Conservation (phyloP, 2,329 filamentous ascomycete genomes). For the Plenodomus tracheiphilus region DNA sequence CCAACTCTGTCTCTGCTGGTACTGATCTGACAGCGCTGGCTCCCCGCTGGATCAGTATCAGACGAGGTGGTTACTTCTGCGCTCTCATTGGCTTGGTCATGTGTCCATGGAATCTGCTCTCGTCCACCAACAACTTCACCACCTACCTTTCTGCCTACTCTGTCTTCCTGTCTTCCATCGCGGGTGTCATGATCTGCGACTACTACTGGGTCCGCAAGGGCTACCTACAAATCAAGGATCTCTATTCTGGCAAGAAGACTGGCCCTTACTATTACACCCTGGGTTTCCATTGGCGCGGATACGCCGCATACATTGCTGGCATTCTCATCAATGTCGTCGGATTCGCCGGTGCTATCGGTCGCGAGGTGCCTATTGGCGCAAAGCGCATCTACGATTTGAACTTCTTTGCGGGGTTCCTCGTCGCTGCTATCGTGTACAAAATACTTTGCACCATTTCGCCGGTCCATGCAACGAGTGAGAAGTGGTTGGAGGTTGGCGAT, state of each 20-base stretch:
- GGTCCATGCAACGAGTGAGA: conserved; percentile 71
- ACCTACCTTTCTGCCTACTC: conserved; percentile 91
- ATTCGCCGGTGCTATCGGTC: conserved; percentile 80
- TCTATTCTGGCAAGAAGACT: conserved; percentile 71
- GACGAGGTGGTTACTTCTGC: conserved; percentile 84
- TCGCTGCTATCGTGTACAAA: conserved; percentile 71
- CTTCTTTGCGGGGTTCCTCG: conserved; percentile 82
- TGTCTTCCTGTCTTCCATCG: conserved; percentile 91
- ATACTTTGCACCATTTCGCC: conserved; percentile 69
- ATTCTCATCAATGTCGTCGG: conserved; percentile 91
- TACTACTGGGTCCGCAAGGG: conserved; percentile 86
- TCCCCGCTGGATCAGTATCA: conserved; percentile 80
- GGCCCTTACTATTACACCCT: conserved; percentile 74
- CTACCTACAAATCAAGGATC: conserved; percentile 74
- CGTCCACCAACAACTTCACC: conserved; percentile 77
- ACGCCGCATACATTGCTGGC: conserved; percentile 77
- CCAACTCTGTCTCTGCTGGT: conserved; percentile 81
- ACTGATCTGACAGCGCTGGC: conserved; percentile 81
- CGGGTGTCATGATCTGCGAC: conserved; percentile 85
- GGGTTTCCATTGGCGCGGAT: conserved; percentile 83
- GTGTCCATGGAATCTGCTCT: conserved; percentile 83
- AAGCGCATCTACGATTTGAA: conserved; percentile 88
- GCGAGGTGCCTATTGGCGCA: conserved; percentile 72
- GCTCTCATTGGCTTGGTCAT: conserved; percentile 79
- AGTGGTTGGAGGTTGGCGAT: conserved; percentile 76